Conservation (phyloP, 148 eudicot species). For the Arbutus unedo region DNA sequence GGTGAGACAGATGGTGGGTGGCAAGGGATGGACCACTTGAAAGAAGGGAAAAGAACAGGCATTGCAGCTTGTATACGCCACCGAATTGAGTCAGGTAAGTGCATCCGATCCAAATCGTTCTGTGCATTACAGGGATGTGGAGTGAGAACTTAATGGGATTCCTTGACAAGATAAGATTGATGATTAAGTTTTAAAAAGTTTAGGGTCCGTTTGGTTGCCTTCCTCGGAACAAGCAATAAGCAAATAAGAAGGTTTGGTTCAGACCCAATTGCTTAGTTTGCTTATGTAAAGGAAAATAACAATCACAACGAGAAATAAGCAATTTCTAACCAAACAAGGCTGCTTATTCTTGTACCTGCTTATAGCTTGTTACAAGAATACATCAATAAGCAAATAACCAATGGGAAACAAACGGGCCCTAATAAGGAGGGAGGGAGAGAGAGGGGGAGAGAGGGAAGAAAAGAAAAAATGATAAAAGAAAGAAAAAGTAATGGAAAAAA, state of each 20-base stretch:
- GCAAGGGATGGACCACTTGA: conserved; percentile 50
- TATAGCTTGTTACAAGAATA: no score
- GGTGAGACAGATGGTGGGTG: conserved; percentile 61
- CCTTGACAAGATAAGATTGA: neutral
- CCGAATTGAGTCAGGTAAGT: conserved; percentile 66
- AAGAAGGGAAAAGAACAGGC: conserved; percentile 58
- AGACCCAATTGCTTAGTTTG: neutral
- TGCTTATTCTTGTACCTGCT: neutral
- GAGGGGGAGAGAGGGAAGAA: neutral
- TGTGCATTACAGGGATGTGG: conserved; percentile 28
- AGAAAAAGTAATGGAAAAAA: neutral
- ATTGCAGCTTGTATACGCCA: conserved; percentile 89
- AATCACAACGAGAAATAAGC: neutral
- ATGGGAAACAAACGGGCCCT: neutral
- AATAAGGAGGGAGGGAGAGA: neutral
- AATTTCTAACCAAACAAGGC: neutral
- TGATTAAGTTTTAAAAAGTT: neutral
- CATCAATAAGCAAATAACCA: neutral
- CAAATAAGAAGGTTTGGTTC: neutral
- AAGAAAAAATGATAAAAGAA: neutral
- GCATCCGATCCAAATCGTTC: conserved; percentile 86
- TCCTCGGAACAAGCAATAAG: neutral
- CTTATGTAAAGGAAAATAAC: neutral
- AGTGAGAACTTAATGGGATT: neutral
- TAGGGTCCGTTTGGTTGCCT: neutral